phyloP scores from a whole-genome alignment of 2,329 filamentous ascomycete genomes.

The Microascus cirrosus region DNA sequence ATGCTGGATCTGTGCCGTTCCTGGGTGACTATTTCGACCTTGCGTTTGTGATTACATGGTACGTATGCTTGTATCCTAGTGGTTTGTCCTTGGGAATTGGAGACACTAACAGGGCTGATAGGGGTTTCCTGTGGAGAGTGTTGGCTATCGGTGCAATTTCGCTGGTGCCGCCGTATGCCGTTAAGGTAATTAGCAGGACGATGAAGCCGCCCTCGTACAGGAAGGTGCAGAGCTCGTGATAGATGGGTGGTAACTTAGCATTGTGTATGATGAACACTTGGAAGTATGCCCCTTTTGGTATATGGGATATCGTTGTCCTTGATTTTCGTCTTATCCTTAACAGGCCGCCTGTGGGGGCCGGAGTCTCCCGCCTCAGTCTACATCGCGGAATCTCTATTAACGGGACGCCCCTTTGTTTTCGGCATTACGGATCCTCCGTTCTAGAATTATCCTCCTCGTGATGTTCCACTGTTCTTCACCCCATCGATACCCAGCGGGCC shows the following conservation, averaged over 20 bases:
- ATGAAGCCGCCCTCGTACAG: constrained; percentile 90
- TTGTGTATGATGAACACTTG: not conserved
- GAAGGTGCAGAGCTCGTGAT: constrained; percentile 68
- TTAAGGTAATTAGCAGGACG: constrained; percentile 71
- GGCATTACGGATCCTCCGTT: not conserved
- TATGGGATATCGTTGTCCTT: not conserved
- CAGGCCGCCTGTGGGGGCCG: not conserved
- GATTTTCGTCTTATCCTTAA: not conserved
- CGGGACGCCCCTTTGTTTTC: no score
- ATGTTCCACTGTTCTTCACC: not conserved
- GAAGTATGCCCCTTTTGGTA: not conserved
- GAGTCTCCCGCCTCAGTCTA: not conserved
- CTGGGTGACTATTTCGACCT: constrained; percentile 85
- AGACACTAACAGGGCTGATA: constrained; percentile 18
- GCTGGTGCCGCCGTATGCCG: constrained; percentile 76
- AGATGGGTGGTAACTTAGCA: not conserved
- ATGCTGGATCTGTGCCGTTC: constrained; percentile 74
- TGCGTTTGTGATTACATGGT: constrained; percentile 61
- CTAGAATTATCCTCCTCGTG: not conserved
- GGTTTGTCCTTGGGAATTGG: not conserved
- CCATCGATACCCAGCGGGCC: not conserved
- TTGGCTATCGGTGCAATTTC: constrained; percentile 69
- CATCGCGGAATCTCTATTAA: no score
- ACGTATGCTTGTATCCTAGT: constrained; percentile 18
- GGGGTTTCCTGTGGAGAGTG: constrained; percentile 84